A percentile compares a stretch with the other conserved stretches of the same genome.
These are phyloP conservation scores for Capronia americana DNA, from an alignment of 2,329 filamentous ascomycete genomes.

Conservation along the genomic window DNA sequence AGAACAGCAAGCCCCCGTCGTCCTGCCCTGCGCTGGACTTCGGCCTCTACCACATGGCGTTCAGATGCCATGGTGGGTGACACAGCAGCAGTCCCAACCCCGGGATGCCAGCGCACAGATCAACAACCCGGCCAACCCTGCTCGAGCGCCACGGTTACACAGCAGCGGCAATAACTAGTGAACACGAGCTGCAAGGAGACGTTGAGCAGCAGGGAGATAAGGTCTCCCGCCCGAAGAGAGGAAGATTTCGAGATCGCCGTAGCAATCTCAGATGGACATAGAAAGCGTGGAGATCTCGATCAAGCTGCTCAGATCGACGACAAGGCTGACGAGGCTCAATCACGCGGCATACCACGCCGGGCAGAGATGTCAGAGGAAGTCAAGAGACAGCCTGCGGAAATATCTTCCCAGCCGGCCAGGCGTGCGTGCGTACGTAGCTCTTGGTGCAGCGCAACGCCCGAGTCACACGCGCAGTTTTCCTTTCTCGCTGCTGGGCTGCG, in stretches of 20 bases:
- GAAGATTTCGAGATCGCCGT: background rate
- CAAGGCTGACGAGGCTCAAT: background rate
- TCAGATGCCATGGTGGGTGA: slow-evolving; percentile 3
- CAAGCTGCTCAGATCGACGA: background rate
- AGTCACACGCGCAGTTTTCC: background rate
- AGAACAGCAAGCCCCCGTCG: background rate
- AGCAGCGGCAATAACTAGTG: background rate
- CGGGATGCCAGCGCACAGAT: background rate
- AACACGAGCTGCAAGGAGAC: slow-evolving; percentile 1
- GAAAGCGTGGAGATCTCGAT: background rate
- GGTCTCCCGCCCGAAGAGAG: background rate
- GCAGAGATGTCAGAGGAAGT: background rate
- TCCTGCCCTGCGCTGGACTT: background rate
- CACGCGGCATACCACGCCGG: background rate
- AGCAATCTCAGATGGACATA: background rate
- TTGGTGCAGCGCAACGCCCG: background rate
- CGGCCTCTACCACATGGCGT: background rate
- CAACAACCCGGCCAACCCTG: background rate
- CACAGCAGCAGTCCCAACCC: slow-evolving; percentile 15
- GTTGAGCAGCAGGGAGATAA: background rate
- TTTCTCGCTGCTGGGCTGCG: background rate
- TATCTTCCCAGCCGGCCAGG: background rate
- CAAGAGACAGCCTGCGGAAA: background rate
- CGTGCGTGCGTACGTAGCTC: background rate
- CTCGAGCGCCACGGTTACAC: slow-evolving; percentile 6